phyloP scores from a whole-genome alignment of 305 asterid genomes.

The Fraxinus latifolia region DNA sequence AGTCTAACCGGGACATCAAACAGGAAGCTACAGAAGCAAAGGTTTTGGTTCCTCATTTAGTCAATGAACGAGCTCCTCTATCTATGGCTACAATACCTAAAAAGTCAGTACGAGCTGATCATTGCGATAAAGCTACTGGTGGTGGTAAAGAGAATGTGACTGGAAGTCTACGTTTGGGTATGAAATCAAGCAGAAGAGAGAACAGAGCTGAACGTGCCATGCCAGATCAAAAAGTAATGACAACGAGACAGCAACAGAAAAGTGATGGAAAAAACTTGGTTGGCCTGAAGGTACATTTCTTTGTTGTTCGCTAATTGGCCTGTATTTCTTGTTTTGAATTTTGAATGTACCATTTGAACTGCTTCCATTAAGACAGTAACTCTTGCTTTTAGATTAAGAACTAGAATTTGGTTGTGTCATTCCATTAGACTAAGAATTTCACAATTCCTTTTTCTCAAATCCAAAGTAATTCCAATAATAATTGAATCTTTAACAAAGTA shows the following conservation, averaged over 20 bases:
- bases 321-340: background rate
- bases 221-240: constrained; percentile 7
- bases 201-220: constrained; percentile 13
- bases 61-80: constrained; percentile 12
- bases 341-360: background rate
- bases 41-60: constrained; percentile 20
- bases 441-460: background rate
- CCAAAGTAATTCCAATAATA: background rate
- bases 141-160: constrained; percentile 30
- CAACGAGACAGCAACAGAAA: constrained; percentile 15
- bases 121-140: constrained; percentile 10
- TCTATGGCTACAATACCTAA: constrained; percentile 12
- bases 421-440: background rate
- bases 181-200: constrained; percentile 14
- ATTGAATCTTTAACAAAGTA: background rate
- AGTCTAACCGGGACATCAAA: constrained; percentile 5
- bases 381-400: background rate
- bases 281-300: constrained; percentile 25
- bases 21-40: constrained; percentile 12
- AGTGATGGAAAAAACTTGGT: constrained; percentile 19
- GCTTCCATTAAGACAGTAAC: background rate
- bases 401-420: background rate
- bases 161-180: constrained; percentile 9
- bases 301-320: background rate
- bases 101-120: constrained; percentile 14